Base-by-base conservation (phyloP, 2,329 filamentous ascomycete genomes). In the Dactylellina haptotyla region DNA sequence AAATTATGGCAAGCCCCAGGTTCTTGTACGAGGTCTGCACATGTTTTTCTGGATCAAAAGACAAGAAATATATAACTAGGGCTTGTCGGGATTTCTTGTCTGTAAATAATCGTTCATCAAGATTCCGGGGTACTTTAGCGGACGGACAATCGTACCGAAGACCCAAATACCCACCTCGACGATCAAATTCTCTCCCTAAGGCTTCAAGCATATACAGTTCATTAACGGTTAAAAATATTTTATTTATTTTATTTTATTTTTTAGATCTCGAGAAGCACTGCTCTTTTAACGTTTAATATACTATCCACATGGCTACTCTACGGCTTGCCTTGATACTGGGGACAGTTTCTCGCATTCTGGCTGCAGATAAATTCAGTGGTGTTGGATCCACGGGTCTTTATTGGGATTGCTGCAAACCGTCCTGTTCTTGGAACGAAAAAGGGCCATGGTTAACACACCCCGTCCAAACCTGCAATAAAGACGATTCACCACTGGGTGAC, bases 341-440 rank as follows among this genome's bases (percentile, higher is more conserved):
- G 37, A 66, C 41, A 26, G 56, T 66, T 28, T 45, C 54, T 37
- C 39, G 41, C 37, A 26, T 66, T 65, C 16, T 73, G 28, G 69
- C 67, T 2, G 67, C 39, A 14, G 26, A 62, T 37, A 66, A 66
- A 18, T 37, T 41, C 30, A 41, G 28, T 18, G 78, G 78, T 43
- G 75, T 78, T 28, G 81, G 80, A 34, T 78, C 64, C n/a, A 81
- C 80, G 16, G 80, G 80, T 9, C 79, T 80, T 34, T 81, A 81
- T 76, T 81, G 78, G 77, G 88, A 90, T 79, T 90, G 89, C 82
- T 90, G 88, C 82, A 91, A 91, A 83, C 86, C 88, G 20, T 88
- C 87, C 16, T 90, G 88, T 79, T 83, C 83, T 2, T 84, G 75
- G 77, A 62, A n/a, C 18, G 72, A 73, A 32, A 77, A 77, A 62